Percentiles rank a stretch among this genome's conserved stretches.
Evolutionary conservation across 768 basidiomycete genomes (phyloP).

Genomic region (Rhodotorula graminis): DNA sequence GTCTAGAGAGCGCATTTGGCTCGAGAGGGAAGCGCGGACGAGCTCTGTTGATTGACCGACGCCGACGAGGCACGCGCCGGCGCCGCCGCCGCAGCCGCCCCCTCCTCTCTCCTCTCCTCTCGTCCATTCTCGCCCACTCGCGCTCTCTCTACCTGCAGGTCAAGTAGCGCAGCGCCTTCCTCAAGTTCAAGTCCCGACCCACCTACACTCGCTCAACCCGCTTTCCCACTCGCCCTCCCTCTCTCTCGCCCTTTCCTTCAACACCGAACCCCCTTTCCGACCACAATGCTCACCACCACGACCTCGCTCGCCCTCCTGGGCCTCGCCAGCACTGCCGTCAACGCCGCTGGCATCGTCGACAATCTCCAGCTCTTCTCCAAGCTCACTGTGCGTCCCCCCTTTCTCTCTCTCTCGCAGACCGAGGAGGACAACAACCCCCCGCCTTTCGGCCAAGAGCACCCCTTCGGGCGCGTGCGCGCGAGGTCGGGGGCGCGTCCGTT

Average conservation of each 20-base stretch:
- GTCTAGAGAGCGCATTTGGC: too few relatives aligned
- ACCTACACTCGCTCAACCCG: not conserved
- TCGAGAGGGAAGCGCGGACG: too few relatives aligned
- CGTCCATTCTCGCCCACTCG: not conserved
- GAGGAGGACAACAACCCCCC: not conserved
- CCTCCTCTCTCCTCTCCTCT: not conserved
- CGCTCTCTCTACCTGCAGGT: too few relatives aligned
- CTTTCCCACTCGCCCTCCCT: not conserved
- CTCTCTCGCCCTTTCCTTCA: not conserved
- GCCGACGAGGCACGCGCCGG: too few relatives aligned
- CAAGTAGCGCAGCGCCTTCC: too few relatives aligned
- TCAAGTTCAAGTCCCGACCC: too few relatives aligned
- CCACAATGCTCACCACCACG: conserved; percentile 1
- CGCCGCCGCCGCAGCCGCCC: too few relatives aligned
- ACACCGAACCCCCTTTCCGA: not conserved
- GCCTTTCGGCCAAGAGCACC: not conserved
- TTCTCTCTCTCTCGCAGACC: too few relatives aligned
- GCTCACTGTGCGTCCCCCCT: conserved; percentile 11
- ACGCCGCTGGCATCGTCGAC: conserved; percentile 20
- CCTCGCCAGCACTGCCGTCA: not conserved
- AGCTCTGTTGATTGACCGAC: not conserved
- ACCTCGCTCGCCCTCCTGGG: not conserved
- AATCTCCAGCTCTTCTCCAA: conserved; percentile 8
- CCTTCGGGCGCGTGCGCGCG: too few relatives aligned
- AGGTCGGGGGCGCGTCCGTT: too few relatives aligned